A percentile compares a stretch with the other conserved stretches of the same genome.
phyloP scores from a whole-genome alignment of 495 filamentous ascomycete genomes.

The Penicillium lagena region DNA sequence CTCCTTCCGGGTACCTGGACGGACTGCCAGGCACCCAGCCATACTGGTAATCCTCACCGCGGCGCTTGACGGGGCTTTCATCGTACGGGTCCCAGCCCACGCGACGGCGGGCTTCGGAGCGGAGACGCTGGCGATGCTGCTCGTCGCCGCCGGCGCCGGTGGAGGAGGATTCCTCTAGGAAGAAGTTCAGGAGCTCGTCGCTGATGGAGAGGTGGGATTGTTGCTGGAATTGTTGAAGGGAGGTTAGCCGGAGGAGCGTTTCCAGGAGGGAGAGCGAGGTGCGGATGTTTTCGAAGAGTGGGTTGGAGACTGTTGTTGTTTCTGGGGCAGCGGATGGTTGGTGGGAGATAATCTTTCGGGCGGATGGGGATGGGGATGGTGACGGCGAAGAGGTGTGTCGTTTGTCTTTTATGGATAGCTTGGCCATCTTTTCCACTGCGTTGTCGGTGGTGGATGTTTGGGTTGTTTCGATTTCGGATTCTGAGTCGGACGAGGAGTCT shows the following conservation, averaged over 20 bases:
- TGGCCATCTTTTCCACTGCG: constrained; percentile 37
- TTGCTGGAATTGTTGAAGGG: constrained; percentile 97
- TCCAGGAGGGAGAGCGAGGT: constrained; percentile 92
- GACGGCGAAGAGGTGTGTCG: constrained; percentile 12
- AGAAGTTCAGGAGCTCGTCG: constrained; percentile 94
- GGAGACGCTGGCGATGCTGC: constrained; percentile 62
- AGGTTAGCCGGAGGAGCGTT: constrained; percentile 83
- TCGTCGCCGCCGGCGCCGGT: constrained; percentile 67
- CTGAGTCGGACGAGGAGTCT: constrained; percentile 51
- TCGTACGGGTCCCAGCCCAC: constrained; percentile 92
- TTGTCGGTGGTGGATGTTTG: constrained; percentile 30
- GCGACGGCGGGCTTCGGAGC: constrained; percentile 62
- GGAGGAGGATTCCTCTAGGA: constrained; percentile 73
- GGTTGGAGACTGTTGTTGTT: constrained; percentile 34
- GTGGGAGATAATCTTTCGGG: constrained; percentile 9
- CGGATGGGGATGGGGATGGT: constrained; percentile 19
- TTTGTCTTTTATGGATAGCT: constrained; percentile 29
- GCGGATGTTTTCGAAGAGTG: constrained; percentile 49
- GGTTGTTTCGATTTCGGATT: constrained; percentile 43
- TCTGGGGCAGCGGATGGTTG: constrained; percentile 18
- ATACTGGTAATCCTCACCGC: constrained; percentile 57
- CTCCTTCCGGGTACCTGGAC: constrained; percentile 14
- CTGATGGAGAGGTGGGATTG: constrained; percentile 84
- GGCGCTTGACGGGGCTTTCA: constrained; percentile 59
- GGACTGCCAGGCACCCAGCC: constrained; percentile 21